Percentiles rank a stretch among this genome's conserved stretches.
Conservation (phyloP, 1,139 yeast genomes). For the Yamadazyma pseudoaaseri region DNA sequence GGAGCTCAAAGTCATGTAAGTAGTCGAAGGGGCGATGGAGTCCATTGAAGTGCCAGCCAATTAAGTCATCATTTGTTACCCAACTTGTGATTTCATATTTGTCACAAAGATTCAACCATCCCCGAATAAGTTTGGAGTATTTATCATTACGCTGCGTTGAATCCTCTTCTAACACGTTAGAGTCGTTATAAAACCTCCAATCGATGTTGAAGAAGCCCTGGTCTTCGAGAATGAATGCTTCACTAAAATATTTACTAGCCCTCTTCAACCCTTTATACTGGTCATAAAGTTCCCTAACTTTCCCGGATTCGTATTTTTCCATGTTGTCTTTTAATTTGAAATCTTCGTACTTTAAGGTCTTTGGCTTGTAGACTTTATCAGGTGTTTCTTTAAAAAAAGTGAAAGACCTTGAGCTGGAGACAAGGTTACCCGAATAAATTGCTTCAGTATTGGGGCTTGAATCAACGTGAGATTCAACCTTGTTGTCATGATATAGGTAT, state of each 20-base stretch:
- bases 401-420: slow-evolving; percentile 4
- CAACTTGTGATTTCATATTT: slow-evolving; percentile 33
- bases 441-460: slow-evolving; percentile 4
- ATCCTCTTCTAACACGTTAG: slow-evolving; percentile 15
- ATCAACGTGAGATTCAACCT: slow-evolving; percentile 11
- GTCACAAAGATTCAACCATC: slow-evolving; percentile 33
- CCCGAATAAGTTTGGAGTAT: slow-evolving; percentile 27
- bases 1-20: slow-evolving; percentile 53
- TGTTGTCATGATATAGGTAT: slow-evolving; percentile 14
- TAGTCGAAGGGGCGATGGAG: slow-evolving; percentile 52
- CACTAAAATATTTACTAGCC: slow-evolving; percentile 47
- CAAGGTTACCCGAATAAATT: slow-evolving; percentile 1
- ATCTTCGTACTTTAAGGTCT: slow-evolving; percentile 10
- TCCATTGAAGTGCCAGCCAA: slow-evolving; percentile 58
- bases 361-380: slow-evolving; percentile 5
- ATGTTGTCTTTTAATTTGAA: slow-evolving; percentile 9
- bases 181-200: slow-evolving; percentile 44
- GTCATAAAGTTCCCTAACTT: slow-evolving; percentile 9
- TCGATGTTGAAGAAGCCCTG: slow-evolving; percentile 33
- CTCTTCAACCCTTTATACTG: slow-evolving; percentile 13
- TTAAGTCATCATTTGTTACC: slow-evolving; percentile 49
- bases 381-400: slow-evolving; percentile 7
- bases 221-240: slow-evolving; percentile 37
- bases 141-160: slow-evolving; percentile 23
- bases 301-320: slow-evolving; percentile 6